Base-by-base conservation (phyloP, 495 filamentous ascomycete species). In the Penicillium robsamsonii region DNA sequence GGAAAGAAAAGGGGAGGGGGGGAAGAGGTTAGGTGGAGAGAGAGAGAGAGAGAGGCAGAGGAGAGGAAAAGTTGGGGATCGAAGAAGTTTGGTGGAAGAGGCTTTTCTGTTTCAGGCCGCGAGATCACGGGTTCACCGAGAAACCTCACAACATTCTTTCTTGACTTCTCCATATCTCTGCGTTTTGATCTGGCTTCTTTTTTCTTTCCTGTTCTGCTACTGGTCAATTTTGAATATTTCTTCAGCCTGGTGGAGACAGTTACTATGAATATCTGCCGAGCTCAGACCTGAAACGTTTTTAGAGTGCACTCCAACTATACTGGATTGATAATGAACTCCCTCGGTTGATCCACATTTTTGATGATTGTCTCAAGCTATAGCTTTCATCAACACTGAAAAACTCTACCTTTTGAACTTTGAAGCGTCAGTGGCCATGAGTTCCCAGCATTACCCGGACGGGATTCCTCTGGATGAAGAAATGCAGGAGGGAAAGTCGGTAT, bases 191-290 rank as follows among this genome's bases (percentile, higher is more conserved):
- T 45, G 20, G 0, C 25, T 43, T 41, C 11, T 17, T 41, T 40
- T 3, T 6, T 51, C 20, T 51, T 51, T 47, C 3, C 8, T 31
- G 9, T 30, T 37, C 15, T 45, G 40, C 11, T 42, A 27, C 40
- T 52, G 33, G 7, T 45, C 46, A 18, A 58, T 53, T 53, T 53
- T 55, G 37, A 60, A 56, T 47, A 51, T 53, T 46, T 49, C n/a
- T 45, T 52, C 43, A 31, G 51, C 44, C 50, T 48, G 47, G 61
- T 61, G 62, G 61, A 46, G 61, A 56, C 47, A 7, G 42, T 60
- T 60, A 57, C 55, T 64, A 65, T 65, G 59, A 56, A 65, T 59
- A 60, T 60, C 54, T 58, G 38, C 56, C 57, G 47, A 59, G 58
- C 42, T 53, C 53, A 49, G 55, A 49, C 52, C 56, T 65, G 59